Evolutionary conservation across 225 moss, liverwort and hornwort species (phyloP).

Genomic region (Rhytidiadelphus loreus): DNA sequence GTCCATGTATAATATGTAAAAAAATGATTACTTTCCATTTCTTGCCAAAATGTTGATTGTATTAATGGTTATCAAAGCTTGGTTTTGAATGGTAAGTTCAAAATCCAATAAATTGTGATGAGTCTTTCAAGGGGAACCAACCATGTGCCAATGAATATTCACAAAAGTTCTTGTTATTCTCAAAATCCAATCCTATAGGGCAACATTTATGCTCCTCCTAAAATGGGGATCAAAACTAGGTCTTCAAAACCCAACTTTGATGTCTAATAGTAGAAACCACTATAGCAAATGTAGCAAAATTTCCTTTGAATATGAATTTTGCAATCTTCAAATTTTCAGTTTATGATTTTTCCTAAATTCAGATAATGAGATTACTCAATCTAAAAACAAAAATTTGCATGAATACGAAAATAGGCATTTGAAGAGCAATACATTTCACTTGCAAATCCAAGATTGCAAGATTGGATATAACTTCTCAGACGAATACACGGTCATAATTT

Average conservation of each 20-base stretch:
- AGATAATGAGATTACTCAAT: too few species aligned
- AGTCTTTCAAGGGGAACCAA: not conserved
- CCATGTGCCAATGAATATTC: too few species aligned
- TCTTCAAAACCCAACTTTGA: not conserved
- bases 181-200: not conserved
- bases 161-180: not conserved
- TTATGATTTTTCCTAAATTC: not conserved
- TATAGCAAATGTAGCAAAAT: not conserved
- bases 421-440: too few species aligned
- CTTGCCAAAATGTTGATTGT: rapidly evolving
- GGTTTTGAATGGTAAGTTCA: not conserved
- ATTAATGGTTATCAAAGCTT: not conserved
- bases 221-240: too few species aligned
- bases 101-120: not conserved
- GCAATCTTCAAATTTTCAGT: too few species aligned
- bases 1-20: not conserved
- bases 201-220: rapidly evolving
- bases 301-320: not conserved
- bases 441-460: not conserved
- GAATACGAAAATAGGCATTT: not conserved
- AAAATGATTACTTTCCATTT: not conserved
- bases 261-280: not conserved
- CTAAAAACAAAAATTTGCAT: not conserved
- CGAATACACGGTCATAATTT: not conserved
- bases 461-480: too few species aligned